Conservation (phyloP, 768 basidiomycete genomes). For the Lanmaoa rubissima region DNA sequence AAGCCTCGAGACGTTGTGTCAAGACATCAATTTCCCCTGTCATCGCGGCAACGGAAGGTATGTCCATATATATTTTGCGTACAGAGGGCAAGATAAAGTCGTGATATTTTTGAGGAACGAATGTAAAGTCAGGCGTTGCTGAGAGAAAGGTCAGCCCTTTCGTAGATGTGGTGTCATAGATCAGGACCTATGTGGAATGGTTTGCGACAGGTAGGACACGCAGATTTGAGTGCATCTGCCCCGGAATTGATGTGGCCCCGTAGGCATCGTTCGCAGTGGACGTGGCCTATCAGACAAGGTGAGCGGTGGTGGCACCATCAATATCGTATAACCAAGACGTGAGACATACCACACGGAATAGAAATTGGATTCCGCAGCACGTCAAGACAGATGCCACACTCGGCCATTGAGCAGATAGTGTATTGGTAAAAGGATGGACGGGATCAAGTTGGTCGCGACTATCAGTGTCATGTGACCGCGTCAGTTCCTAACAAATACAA, state of each 20-base stretch:
- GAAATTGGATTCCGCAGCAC: constrained; percentile 52
- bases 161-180: background rate
- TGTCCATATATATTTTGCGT: constrained; percentile 53
- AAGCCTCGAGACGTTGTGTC: constrained; percentile 37
- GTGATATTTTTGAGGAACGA: constrained; percentile 58
- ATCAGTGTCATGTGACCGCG: constrained; percentile 30
- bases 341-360: constrained; percentile 58
- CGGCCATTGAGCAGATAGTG: constrained; percentile 37
- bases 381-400: constrained; percentile 64
- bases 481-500: constrained; percentile 22
- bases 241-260: constrained; percentile 32
- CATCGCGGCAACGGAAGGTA: constrained; percentile 23
- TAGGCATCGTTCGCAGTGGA: constrained; percentile 64
- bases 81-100: constrained; percentile 56
- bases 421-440: background rate
- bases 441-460: background rate
- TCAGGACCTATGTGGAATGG: constrained; percentile 55
- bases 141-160: background rate
- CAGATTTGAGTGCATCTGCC: constrained; percentile 34
- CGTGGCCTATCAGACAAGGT: constrained; percentile 46
- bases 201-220: constrained; percentile 62
- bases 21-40: constrained; percentile 37
- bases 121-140: constrained; percentile 48
- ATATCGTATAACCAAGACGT: background rate
- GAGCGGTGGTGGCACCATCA: background rate